Evolutionary conservation across 495 filamentous ascomycete species (phyloP).

Genomic region (Hypoxylon fragiforme): DNA sequence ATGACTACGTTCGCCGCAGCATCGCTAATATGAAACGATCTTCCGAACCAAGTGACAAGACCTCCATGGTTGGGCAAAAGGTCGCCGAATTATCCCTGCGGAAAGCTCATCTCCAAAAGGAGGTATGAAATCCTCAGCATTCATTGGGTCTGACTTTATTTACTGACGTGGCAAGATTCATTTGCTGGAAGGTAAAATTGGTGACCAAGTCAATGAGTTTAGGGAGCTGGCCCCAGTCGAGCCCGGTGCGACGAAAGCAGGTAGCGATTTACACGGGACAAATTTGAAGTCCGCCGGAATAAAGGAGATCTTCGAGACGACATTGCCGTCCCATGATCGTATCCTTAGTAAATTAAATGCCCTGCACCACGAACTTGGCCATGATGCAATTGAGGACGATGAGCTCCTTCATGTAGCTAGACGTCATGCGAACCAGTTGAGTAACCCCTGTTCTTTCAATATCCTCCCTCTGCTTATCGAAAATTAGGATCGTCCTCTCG

Average conservation of each 20-base stretch:
- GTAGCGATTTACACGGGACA: background rate
- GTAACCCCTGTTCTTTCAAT: background rate
- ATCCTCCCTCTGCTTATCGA: conserved; percentile 9
- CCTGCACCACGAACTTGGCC: conserved; percentile 14
- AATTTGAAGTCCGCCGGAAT: conserved; percentile 1
- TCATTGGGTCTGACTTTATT: background rate
- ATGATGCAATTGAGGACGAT: conserved; percentile 17
- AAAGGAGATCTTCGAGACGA: conserved; percentile 11
- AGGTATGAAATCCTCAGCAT: background rate
- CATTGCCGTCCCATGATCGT: conserved; percentile 23
- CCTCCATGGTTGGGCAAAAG: conserved; percentile 15
- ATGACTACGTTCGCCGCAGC: conserved; percentile 18
- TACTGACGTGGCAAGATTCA: conserved; percentile 18
- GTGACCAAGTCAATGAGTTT: conserved; percentile 1
- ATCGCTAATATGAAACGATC: conserved; percentile 3
- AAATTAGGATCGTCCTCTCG: conserved; percentile 29
- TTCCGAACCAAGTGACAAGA: background rate
- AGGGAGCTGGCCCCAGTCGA: background rate
- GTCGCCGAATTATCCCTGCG: conserved; percentile 2
- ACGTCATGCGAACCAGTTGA: conserved; percentile 32
- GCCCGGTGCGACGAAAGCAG: background rate
- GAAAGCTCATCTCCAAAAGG: conserved; percentile 13
- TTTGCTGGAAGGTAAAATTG: conserved; percentile 9
- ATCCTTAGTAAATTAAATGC: conserved; percentile 23
- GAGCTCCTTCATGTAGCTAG: conserved; percentile 21